A percentile compares a stretch with the other conserved stretches of the same genome.
Conservation (phyloP, 305 asterid species). For the Salvia sclarea region DNA sequence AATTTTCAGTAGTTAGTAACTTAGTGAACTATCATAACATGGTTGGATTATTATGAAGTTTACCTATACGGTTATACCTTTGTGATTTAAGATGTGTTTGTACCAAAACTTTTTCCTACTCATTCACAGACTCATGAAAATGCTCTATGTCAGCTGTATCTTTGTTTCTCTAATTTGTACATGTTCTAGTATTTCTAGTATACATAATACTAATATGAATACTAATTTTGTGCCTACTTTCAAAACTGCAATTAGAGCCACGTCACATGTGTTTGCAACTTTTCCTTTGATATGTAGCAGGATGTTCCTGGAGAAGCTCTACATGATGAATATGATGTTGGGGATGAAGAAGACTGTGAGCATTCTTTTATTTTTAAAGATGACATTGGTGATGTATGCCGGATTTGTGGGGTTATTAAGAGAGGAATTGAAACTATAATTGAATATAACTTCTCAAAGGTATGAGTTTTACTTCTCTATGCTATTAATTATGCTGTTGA, state of each 20-base stretch:
- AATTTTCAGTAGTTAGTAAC: neutral
- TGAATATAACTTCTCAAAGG: conserved; percentile 90
- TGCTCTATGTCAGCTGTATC: neutral
- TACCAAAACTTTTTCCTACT: neutral
- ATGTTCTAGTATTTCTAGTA: neutral
- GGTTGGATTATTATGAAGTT: neutral
- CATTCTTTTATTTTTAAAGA: conserved; percentile 87
- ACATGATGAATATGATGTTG: conserved; percentile 46
- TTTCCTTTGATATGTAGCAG: conserved; percentile 43
- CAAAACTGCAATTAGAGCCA: conserved; percentile 6
- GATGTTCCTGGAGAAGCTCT: conserved; percentile 50
- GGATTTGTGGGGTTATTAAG: conserved; percentile 88
- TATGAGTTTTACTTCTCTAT: conserved; percentile 35
- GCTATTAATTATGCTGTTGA: conserved; percentile 21
- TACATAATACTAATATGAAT: no score
- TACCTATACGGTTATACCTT: neutral
- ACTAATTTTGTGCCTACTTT: conserved; percentile 1
- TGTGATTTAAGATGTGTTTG: neutral
- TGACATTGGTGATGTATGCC: conserved; percentile 94
- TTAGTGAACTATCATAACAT: conserved; percentile 2
- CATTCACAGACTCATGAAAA: neutral
- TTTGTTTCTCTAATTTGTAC: conserved; percentile 1
- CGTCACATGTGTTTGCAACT: conserved; percentile 9
- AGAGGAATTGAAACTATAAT: conserved; percentile 85
- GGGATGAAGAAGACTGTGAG: conserved; percentile 69